Base-by-base conservation (phyloP, 495 filamentous ascomycete species). In the Chaetomium fimeti region DNA sequence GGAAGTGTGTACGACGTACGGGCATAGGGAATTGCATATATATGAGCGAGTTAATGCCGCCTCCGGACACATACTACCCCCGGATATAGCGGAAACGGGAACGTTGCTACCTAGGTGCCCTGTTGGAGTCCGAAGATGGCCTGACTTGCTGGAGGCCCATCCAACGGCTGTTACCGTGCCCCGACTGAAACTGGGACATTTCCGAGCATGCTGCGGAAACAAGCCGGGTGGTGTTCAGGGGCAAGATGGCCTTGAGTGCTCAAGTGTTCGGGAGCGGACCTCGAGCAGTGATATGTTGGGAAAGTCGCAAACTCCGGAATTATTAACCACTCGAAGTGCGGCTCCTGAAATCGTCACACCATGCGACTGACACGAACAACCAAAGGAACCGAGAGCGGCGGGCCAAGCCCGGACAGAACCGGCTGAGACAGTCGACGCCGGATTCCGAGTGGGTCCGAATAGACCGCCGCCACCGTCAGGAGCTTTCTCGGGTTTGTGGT, bases 381-480 rank as follows among this genome's bases (percentile, higher is more conserved):
- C 4, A 49, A 20, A n/a, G 45, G 1, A 49, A 4, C 18, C 20
- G 45, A 24, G n/a, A 47, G 12, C 24, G 48, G 27, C 57, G 40
- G 40, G 45, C 57, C 57, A 52, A 27, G 48, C 48, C 48, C 22
- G 48, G 13, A 20, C 9, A 13, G 43, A 9, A n/a, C n/a, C 43
- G 16, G n/a, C 57, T 25, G 40, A 28, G 27, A n/a, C 57, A 42
- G 42, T 5, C 18, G 40, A 18, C n/a, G 20, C 25, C 36, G 25
- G 32, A 36, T 59, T 2, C 42, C 48, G 48, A 12, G 48, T 27
- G 57, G 57, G 57, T 32, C 57, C 42, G 42, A 38, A 43, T 27
- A 8, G 2, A 1, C 45, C 57, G 22, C 38, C 43, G 57, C 45
- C 20, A 49, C 45, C 20, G 27, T 51, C 43, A 49, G 45, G 28